These are phyloP conservation scores for Euclidium syriacum DNA, from an alignment of 345 rosid species.

Conservation along the genomic window DNA sequence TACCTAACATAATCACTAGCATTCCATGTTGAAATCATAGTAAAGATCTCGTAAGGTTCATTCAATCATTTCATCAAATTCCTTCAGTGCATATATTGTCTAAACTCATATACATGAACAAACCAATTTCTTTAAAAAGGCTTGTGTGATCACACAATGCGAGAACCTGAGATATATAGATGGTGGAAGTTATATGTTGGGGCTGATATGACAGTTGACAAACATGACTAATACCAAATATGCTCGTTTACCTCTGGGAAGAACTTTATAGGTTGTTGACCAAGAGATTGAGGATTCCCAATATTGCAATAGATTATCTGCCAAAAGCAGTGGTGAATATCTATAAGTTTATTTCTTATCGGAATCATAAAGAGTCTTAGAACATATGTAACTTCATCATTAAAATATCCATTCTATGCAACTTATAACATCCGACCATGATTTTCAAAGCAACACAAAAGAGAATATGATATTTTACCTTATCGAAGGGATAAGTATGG, in stretches of 20 bases:
- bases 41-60: no score
- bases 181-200: background rate
- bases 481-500: constrained; percentile 68
- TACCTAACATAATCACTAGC: no score
- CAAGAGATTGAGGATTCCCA: constrained; percentile 94
- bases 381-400: background rate
- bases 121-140: constrained; percentile 69
- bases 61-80: no score
- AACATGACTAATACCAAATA: background rate
- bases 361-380: background rate
- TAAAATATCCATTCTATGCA: background rate
- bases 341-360: background rate
- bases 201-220: background rate
- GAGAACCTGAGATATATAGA: constrained; percentile 54
- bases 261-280: constrained; percentile 77
- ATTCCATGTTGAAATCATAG: no score
- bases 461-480: constrained; percentile 40
- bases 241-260: constrained; percentile 64
- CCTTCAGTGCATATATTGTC: no score
- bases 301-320: constrained; percentile 90
- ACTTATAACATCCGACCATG: background rate
- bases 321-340: background rate
- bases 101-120: constrained; percentile 61
- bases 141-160: constrained; percentile 76
- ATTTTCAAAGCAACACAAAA: background rate